Conservation (phyloP, 2,329 filamentous ascomycete genomes). For the Trichoderma endophyticum region DNA sequence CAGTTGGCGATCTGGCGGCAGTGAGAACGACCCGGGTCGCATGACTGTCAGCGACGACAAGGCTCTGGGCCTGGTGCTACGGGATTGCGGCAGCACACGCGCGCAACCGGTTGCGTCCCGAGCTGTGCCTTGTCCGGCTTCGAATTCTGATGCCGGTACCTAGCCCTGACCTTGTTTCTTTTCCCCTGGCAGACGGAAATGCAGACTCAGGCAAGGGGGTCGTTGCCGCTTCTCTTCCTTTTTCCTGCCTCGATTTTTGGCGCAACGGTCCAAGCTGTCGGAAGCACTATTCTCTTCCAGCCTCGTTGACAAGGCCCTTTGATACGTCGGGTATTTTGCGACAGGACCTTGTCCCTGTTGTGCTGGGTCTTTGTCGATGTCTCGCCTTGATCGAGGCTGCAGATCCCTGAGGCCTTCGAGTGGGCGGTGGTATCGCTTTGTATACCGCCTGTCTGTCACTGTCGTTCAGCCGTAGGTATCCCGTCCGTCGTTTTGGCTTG, state of each 20-base stretch:
- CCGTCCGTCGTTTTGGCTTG: not conserved
- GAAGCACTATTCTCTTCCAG: not conserved
- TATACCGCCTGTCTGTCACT: constrained; percentile 10
- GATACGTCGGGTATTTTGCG: not conserved
- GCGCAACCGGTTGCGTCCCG: constrained; percentile 5
- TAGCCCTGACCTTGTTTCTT: not conserved
- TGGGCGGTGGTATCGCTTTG: not conserved
- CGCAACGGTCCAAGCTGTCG: not conserved
- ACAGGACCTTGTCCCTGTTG: not conserved
- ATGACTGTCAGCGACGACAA: constrained; percentile 21
- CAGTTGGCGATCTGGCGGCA: constrained; percentile 15
- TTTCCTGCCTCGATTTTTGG: not conserved
- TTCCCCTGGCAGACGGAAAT: not conserved
- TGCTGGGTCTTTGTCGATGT: not conserved
- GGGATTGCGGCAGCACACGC: constrained; percentile 4
- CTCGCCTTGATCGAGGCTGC: not conserved
- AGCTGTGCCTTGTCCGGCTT: constrained; percentile 5
- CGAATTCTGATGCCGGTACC: not conserved
- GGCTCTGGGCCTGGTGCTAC: constrained; percentile 1
- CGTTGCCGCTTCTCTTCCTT: not conserved
- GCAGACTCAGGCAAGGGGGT: not conserved
- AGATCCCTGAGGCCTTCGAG: not conserved
- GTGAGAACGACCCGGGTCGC: constrained; percentile 17
- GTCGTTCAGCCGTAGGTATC: not conserved
- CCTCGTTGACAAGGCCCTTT: constrained; percentile 8